Base-by-base conservation (phyloP, 176 grass and related monocot species). In the Carex littledalei region DNA sequence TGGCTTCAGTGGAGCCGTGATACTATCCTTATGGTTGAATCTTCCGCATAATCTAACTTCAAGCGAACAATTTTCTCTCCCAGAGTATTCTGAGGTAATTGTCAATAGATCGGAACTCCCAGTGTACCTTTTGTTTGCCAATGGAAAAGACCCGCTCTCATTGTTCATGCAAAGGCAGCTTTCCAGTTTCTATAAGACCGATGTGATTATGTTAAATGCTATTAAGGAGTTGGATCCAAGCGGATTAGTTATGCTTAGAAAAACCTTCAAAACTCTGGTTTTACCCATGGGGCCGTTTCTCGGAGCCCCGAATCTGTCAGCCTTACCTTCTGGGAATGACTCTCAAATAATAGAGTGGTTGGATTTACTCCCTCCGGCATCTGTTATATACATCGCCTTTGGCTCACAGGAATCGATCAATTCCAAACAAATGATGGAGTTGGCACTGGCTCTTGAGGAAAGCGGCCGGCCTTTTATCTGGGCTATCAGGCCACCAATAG, bases 391-490 rank as follows among this genome's bases (percentile, higher is more conserved):
- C 80, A 37, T 88, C 16, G 64, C 63, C 32, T 88, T 88, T 34
- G 86, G 86, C 1, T 84, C 86, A 21, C 86, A 88, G 49, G 43
- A 76, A 64, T 26, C 86, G 2, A 84, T 88, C 31, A 21, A 41
- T 17, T 20, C 81, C 6, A 7, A 72, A n/a, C 86, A 88, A 75
- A 88, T 88, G 86, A 80, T 84, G 81, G 69, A 79, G 69, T 41
- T 88, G 37, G 81, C 86, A 24, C 12, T 35, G 29, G 86, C 63
- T 32, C 57, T 88, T 4, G 81, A 84, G 69, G 26, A 26, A 63
- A 84, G 81, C 43, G 17, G 70, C 3, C 37, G 13, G 20, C 43
- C 54, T 17, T 88, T 88, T 74, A 22, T 88, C 5, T 88, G 86
- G 86, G 81, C 52, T 29, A 69, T 88, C 24, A 41, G 70, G 45